Base-by-base conservation (phyloP, 2,329 filamentous ascomycete genomes). In the Alternaria incomplexa region DNA sequence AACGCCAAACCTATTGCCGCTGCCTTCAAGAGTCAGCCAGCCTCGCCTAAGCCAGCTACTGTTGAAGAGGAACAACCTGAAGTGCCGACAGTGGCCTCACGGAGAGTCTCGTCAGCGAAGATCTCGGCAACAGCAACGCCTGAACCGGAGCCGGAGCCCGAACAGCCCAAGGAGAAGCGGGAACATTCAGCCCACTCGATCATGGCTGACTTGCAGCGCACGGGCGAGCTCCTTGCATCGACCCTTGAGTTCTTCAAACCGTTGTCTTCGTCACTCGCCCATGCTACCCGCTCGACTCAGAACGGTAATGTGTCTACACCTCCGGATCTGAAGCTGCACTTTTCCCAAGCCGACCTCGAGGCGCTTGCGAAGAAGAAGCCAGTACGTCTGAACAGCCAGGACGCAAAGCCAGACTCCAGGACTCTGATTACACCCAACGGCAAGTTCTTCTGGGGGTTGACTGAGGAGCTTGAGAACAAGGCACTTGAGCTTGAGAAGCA, bases 371-470 rank as follows among this genome's bases (percentile, higher is more conserved):
- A 91, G 64, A 89, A 88, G 58, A 85, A 77, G 64, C 86, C 76
- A 4, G 73, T 84, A 12, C 79, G 79, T 25, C 79, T 83, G 20
- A 79, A 77, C 28, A 79, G 79, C n/a, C 74, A 81, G n/a, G 79
- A 82, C 23, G 79, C 77, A 30, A 80, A 77, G n/a, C 68, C 79
- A 26, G 83, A 82, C 62, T 81, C 81, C 2, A 86, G 90, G 25
- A 88, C 91, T 66, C 85, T 94, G 68, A 87, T 94, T 56, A 93
- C 91, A 0, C 90, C 91, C 0, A 89, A 91, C 64, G 91, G 92
- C 11, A 89, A 92, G 65, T 92, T 91, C 74, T 84, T 95, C n/a
- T 89, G 90, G 67, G 90, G 91, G 61, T 80, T 96, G 57, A 89
- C 85, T 1, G 81, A 85, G 5, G 87, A 90, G 45, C 89, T 94